A percentile compares a stretch with the other conserved stretches of the same genome.
Conservation (phyloP, 495 filamentous ascomycete genomes). For the Pseudomonodictys pantanalensis region DNA sequence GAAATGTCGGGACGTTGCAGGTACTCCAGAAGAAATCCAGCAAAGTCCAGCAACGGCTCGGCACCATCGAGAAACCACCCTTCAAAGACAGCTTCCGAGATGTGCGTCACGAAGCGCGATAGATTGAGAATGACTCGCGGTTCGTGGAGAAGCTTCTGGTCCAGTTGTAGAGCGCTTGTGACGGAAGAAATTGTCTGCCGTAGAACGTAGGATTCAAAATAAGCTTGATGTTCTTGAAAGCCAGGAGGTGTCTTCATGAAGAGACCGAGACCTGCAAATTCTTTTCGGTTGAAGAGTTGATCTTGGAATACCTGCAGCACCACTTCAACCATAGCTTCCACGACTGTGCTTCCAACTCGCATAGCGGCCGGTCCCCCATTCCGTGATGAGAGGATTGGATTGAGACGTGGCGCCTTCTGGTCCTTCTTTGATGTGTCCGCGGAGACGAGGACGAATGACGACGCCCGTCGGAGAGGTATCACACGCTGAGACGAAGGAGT, state of each 20-base stretch:
- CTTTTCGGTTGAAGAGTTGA: slow-evolving; percentile 76
- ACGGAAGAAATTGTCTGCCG: slow-evolving; percentile 70
- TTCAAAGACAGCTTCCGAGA: slow-evolving; percentile 87
- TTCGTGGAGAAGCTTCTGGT: slow-evolving; percentile 71
- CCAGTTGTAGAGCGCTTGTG: slow-evolving; percentile 63
- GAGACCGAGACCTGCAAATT: slow-evolving; percentile 85
- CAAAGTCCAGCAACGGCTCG: slow-evolving; percentile 76
- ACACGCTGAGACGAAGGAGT: slow-evolving; percentile 49
- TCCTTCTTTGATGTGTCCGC: slow-evolving; percentile 59
- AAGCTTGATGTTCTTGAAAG: slow-evolving; percentile 88
- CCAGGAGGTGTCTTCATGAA: slow-evolving; percentile 88
- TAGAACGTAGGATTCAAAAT: slow-evolving; percentile 88
- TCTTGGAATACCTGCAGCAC: slow-evolving; percentile 76
- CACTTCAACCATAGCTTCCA: slow-evolving; percentile 72
- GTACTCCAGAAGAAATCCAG: slow-evolving; percentile 81
- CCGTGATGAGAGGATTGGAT: slow-evolving; percentile 58
- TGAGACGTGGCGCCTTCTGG: slow-evolving; percentile 51
- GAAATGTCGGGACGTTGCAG: slow-evolving; percentile 82
- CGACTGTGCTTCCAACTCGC: slow-evolving; percentile 62
- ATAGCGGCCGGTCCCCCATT: slow-evolving; percentile 48
- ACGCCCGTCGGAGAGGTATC: slow-evolving; percentile 65
- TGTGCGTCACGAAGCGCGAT: slow-evolving; percentile 70
- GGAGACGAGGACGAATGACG: slow-evolving; percentile 85
- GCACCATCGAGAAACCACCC: slow-evolving; percentile 92
- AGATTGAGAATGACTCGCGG: slow-evolving; percentile 83